A percentile compares a stretch with the other conserved stretches of the same genome.
These are phyloP conservation scores for Hyphochytrium catenoides DNA, from an alignment of 352 stramenopile species.

Conservation along the genomic window DNA sequence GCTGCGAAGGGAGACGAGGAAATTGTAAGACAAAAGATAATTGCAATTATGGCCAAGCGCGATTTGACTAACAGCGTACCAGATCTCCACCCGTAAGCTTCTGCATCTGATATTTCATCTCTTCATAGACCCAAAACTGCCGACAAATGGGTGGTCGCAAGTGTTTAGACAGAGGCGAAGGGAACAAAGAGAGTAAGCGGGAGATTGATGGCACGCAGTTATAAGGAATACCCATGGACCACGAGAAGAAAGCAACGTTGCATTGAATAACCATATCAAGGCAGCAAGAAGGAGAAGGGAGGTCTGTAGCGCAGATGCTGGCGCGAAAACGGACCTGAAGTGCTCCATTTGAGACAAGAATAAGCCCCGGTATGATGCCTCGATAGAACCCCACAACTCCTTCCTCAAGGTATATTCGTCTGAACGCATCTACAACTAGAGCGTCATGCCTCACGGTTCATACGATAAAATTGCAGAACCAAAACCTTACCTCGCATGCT, in stretches of 20 bases:
- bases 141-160: no score
- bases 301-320: background rate
- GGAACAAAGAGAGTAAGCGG: no score
- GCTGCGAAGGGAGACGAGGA: constrained; percentile 5
- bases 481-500: constrained; percentile 21
- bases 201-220: no score
- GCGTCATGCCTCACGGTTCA: no score
- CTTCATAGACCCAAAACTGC: constrained; percentile 55
- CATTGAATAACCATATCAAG: no score
- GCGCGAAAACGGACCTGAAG: constrained; percentile 40
- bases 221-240: no score
- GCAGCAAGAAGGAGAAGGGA: no score
- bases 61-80: constrained; percentile 14
- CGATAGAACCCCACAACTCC: constrained; percentile 81
- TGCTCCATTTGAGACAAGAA: constrained; percentile 87
- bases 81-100: constrained; percentile 28
- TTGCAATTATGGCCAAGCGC: background rate
- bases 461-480: background rate
- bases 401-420: constrained; percentile 82
- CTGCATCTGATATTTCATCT: constrained; percentile 34
- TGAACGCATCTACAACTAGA: constrained; percentile 40
- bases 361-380: constrained; percentile 74
- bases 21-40: constrained; percentile 4
- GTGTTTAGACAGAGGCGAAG: no score
- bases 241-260: no score